A percentile compares a stretch with the other conserved stretches of the same genome.
These are phyloP conservation scores for Barnettozyma botsteinii DNA, from an alignment of 805 yeast species.

Conservation along the genomic window DNA sequence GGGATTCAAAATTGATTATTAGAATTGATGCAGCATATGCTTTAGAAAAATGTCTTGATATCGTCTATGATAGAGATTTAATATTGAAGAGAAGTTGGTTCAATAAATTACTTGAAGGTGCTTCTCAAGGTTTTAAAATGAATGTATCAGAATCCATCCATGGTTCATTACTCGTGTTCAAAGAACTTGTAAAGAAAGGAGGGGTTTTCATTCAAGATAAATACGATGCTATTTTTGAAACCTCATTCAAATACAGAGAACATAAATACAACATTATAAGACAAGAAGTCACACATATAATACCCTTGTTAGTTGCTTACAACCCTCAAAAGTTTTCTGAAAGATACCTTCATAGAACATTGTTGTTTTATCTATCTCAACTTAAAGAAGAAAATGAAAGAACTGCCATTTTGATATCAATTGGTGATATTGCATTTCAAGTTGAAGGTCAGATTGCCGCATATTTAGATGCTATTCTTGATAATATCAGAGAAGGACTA, in stretches of 20 bases:
- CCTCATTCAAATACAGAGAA: conserved; percentile 67
- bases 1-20: conserved; percentile 70
- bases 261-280: conserved; percentile 71
- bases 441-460: conserved; percentile 83
- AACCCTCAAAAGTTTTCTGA: conserved; percentile 72
- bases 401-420: conserved; percentile 67
- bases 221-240: conserved; percentile 73
- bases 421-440: conserved; percentile 73
- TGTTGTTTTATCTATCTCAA: conserved; percentile 71
- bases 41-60: conserved; percentile 68
- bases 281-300: conserved; percentile 74
- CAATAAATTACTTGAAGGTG: conserved; percentile 59
- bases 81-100: conserved; percentile 73
- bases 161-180: conserved; percentile 75
- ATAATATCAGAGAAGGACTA: conserved; percentile 75
- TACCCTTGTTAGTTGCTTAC: conserved; percentile 79
- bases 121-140: conserved; percentile 51
- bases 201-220: conserved; percentile 68
- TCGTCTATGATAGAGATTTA: conserved; percentile 73
- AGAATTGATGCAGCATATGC: conserved; percentile 83
- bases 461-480: conserved; percentile 81
- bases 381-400: conserved; percentile 73
- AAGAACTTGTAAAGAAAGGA: conserved; percentile 68
- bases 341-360: conserved; percentile 72
- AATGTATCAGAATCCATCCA: conserved; percentile 69